Conservation (phyloP, 768 basidiomycete genomes). For the Terana coerulea region DNA sequence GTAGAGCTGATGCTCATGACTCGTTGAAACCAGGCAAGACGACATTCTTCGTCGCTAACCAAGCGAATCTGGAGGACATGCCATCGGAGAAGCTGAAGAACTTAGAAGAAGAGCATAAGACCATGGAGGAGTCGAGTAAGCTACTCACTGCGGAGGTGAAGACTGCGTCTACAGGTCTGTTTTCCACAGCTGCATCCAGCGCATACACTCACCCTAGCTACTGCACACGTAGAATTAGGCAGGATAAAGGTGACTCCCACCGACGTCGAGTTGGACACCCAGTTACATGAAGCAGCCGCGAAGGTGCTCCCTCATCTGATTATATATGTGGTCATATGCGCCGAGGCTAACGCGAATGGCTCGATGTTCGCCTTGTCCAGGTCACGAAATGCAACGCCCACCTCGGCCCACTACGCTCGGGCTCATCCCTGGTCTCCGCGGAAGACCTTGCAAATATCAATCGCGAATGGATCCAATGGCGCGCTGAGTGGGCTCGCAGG, state of each 20-base stretch:
- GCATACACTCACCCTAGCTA: constrained; percentile 13
- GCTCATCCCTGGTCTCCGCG: constrained; percentile 62
- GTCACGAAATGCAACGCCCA: constrained; percentile 42
- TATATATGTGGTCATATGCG: not conserved
- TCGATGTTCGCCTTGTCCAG: constrained; percentile 7
- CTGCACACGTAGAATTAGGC: constrained; percentile 48
- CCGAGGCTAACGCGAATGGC: not conserved
- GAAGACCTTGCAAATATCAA: constrained; percentile 70
- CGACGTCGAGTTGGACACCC: constrained; percentile 56
- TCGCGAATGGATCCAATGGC: constrained; percentile 75
- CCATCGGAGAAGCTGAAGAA: constrained; percentile 55
- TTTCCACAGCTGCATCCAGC: not conserved
- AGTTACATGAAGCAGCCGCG: constrained; percentile 46
- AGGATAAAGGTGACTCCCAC: constrained; percentile 66
- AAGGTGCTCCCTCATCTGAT: constrained; percentile 43
- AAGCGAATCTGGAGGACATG: constrained; percentile 65
- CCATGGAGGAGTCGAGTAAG: constrained; percentile 59
- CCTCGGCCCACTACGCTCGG: constrained; percentile 64
- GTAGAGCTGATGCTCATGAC: not conserved
- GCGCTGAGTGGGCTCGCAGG: constrained; percentile 74
- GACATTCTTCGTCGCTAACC: constrained; percentile 83
- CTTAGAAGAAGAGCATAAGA: constrained; percentile 57
- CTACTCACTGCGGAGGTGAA: constrained; percentile 47
- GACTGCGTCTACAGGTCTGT: constrained; percentile 41
- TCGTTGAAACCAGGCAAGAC: constrained; percentile 60